Percentiles rank a stretch among this genome's conserved stretches.
Conservation (phyloP, 2,329 filamentous ascomycete genomes). For the Nigrospora osmanthi region DNA sequence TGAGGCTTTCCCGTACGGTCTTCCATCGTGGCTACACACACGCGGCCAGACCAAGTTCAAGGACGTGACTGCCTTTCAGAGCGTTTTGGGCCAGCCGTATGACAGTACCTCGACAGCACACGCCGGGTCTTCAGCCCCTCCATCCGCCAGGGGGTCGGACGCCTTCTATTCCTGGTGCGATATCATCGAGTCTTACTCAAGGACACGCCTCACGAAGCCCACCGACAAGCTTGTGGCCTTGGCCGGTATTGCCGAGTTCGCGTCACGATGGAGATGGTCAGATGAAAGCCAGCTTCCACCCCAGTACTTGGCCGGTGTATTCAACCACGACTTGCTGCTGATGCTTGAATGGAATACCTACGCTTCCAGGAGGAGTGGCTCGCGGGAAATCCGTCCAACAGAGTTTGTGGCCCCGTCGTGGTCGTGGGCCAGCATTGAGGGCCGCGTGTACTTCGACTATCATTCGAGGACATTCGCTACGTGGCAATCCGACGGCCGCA, state of each 20-base stretch:
- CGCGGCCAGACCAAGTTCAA: conserved; percentile 2
- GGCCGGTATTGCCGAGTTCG: conserved; percentile 1
- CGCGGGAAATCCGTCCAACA: neutral
- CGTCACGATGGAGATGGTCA: neutral
- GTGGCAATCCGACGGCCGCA: neutral
- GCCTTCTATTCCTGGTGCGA: conserved; percentile 2
- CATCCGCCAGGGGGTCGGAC: neutral
- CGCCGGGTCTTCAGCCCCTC: no score
- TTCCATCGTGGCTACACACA: neutral
- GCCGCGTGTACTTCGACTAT: neutral
- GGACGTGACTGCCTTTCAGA: neutral
- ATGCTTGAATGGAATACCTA: neutral
- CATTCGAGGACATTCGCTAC: neutral
- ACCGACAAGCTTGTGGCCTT: conserved; percentile 2
- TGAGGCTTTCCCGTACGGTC: neutral
- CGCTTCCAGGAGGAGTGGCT: neutral
- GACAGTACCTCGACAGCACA: no score
- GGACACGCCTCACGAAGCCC: neutral
- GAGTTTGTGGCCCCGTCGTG: neutral
- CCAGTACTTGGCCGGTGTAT: neutral
- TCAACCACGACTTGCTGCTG: neutral
- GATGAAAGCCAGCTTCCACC: neutral
- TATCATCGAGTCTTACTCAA: neutral
- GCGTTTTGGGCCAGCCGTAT: no score
- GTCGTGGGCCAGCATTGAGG: conserved; percentile 3